Conservation (phyloP, 306 rosid genomes). For the Quercus agrifolia region DNA sequence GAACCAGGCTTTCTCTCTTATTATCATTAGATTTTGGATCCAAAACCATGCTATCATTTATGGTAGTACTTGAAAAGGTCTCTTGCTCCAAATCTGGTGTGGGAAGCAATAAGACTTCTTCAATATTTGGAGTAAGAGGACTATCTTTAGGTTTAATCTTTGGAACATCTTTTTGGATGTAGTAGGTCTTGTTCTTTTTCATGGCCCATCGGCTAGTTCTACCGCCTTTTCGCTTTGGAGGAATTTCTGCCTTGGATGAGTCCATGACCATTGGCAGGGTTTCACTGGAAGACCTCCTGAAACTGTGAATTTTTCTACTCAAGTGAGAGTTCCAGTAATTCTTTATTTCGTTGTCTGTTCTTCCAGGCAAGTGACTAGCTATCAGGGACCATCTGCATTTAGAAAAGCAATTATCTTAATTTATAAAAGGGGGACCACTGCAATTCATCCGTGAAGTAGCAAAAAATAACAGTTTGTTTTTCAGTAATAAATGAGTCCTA, state of each 20-base stretch:
- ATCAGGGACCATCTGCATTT: conserved; percentile 77
- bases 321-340: conserved; percentile 88
- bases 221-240: conserved; percentile 44
- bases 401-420: too few relatives aligned
- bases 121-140: not conserved
- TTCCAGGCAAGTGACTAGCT: conserved; percentile 73
- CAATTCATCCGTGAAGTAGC: too few relatives aligned
- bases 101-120: conserved; percentile 12
- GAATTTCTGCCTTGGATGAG: not conserved
- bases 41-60: conserved; percentile 1
- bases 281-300: conserved; percentile 20
- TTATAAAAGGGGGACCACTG: too few relatives aligned
- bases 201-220: conserved; percentile 50
- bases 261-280: conserved; percentile 7
- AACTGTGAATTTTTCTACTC: conserved; percentile 52
- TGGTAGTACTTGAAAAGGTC: not conserved
- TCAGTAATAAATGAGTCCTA: too few relatives aligned
- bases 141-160: not conserved
- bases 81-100: conserved; percentile 32
- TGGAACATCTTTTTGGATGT: not conserved
- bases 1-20: not conserved
- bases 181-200: conserved; percentile 35
- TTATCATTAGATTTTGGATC: not conserved
- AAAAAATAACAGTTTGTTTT: too few relatives aligned
- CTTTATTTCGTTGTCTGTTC: conserved; percentile 96